phyloP scores from a whole-genome alignment of 2,329 filamentous ascomycete species.

The Apiospora koreana region DNA sequence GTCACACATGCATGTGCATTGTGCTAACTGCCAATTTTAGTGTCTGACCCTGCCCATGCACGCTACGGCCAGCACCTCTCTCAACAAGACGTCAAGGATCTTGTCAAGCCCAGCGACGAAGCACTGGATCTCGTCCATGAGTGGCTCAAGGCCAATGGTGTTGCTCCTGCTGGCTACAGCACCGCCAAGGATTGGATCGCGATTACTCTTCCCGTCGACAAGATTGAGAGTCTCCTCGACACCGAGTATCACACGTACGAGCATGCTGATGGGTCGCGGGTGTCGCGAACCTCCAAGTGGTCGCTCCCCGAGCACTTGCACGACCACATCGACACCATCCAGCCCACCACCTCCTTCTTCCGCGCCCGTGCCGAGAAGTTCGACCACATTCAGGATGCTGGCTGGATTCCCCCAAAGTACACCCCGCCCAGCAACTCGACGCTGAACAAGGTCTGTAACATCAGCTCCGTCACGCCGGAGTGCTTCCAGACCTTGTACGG shows the following conservation, averaged over 20 bases:
- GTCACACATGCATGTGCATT: not conserved
- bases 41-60: constrained; percentile 48
- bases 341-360: constrained; percentile 49
- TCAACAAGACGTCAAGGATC: constrained; percentile 35
- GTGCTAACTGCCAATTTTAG: constrained; percentile 24
- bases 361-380: constrained; percentile 15
- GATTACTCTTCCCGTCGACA: constrained; percentile 45
- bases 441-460: constrained; percentile 36
- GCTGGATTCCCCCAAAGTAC: constrained; percentile 18
- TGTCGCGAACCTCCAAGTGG: constrained; percentile 48
- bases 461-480: constrained; percentile 21
- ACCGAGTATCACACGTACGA: constrained; percentile 43
- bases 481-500: constrained; percentile 16
- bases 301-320: constrained; percentile 42
- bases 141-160: constrained; percentile 43
- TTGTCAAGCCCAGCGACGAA: constrained; percentile 36
- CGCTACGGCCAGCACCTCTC: constrained; percentile 36
- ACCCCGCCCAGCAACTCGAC: constrained; percentile 21
- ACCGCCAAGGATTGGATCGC: constrained; percentile 53
- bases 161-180: constrained; percentile 44
- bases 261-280: constrained; percentile 39
- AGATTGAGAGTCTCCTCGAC: constrained; percentile 42
- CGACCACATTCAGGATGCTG: not conserved
- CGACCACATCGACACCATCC: constrained; percentile 45
- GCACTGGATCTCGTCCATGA: constrained; percentile 37